phyloP scores from a whole-genome alignment of 1,284 basidiomycete genomes.

The Pyrrhoderma lamaoense region DNA sequence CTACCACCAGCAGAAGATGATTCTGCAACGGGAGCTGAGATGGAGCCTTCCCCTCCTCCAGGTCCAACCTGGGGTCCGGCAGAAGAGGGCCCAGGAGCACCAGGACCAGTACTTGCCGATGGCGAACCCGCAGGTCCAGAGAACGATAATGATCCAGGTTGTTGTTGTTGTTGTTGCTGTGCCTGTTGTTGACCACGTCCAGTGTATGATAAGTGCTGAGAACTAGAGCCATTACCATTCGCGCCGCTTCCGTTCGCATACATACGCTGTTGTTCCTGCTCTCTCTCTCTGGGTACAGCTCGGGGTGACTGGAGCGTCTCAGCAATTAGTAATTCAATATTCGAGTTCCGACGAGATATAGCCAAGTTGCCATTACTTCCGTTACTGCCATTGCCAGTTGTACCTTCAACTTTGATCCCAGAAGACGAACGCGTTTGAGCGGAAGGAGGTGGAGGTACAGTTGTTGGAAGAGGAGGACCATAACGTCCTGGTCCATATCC shows the following conservation, averaged over 20 bases:
- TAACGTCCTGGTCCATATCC: not conserved
- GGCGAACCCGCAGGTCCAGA: constrained; percentile 1
- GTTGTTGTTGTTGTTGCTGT: not conserved
- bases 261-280: constrained; percentile 1
- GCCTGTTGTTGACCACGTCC: not conserved
- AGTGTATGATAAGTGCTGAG: not conserved
- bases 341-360: constrained; percentile 48
- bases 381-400: not conserved
- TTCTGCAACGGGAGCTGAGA: not conserved
- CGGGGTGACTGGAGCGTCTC: constrained; percentile 24
- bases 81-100: too few relatives aligned
- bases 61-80: not conserved
- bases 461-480: not conserved
- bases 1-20: not conserved
- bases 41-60: not conserved
- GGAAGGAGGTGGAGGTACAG: not conserved
- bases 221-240: not conserved
- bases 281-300: constrained; percentile 4
- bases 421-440: not conserved
- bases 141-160: constrained; percentile 13
- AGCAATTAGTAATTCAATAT: constrained; percentile 35
- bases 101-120: not conserved
- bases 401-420: not conserved
- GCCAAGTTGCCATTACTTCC: not conserved
- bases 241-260: not conserved